These are phyloP conservation scores for Przewalskia tangutica DNA, from an alignment of 257 asterid species.

Conservation along the genomic window DNA sequence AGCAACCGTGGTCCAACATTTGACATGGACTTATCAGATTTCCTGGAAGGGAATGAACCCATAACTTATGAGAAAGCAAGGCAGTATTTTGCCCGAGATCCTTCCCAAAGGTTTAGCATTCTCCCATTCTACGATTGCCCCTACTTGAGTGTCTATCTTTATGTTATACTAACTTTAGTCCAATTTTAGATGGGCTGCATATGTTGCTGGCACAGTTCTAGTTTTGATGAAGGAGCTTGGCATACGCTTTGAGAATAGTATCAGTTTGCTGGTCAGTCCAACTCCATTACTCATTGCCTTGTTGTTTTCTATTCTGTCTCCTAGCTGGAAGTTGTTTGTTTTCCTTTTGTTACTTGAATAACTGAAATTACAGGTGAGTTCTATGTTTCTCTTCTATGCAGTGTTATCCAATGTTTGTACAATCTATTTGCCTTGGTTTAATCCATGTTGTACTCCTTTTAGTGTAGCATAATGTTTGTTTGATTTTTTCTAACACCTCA, in stretches of 20 bases:
- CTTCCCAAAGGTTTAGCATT: conserved; percentile 69
- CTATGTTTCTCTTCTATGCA: not conserved
- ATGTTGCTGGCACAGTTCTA: conserved; percentile 90
- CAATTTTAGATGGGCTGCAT: conserved; percentile 93
- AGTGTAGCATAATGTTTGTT: not conserved
- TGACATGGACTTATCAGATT: conserved; percentile 94
- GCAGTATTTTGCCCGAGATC: conserved; percentile 80
- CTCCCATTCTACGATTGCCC: not conserved
- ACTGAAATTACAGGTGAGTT: not conserved
- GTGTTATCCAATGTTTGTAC: not conserved
- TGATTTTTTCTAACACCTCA: not conserved
- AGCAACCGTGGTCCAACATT: conserved; percentile 99
- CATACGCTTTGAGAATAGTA: conserved; percentile 65
- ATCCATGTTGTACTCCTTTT: not conserved
- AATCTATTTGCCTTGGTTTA: not conserved
- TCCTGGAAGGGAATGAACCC: conserved; percentile 69
- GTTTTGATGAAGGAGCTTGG: conserved; percentile 92
- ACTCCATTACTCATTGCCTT: not conserved
- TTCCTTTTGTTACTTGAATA: not conserved
- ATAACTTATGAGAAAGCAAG: conserved; percentile 75
- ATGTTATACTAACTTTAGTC: conserved; percentile 19
- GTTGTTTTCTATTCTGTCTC: not conserved
- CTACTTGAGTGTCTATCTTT: conserved; percentile 3
- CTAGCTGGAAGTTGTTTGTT: not conserved
- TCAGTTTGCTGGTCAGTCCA: conserved; percentile 64